Base-by-base conservation (phyloP, 352 stramenopile genomes). In the Globisporangium yorkense region DNA sequence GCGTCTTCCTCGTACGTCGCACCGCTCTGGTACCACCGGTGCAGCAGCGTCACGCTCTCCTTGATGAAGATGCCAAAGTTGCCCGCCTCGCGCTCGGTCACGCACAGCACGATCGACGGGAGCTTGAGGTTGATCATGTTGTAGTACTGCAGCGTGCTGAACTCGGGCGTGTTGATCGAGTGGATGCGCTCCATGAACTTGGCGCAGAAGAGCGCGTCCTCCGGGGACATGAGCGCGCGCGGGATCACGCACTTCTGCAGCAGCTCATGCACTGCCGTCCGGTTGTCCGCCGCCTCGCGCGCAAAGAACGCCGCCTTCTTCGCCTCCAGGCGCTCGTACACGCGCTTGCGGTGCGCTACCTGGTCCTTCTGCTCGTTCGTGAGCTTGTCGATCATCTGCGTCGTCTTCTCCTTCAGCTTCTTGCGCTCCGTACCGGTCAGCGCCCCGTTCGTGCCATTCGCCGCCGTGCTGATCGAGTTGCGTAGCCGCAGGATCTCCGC, bases 1-100 rank as follows among this genome's bases (percentile, higher is more conserved):
- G 80, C 83, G 62, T 93, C 77, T 52, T 88, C 80, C 43, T 92
- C 81, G 65, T 90, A 96, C n/a, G 74, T 80, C 3, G 71, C 76
- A 2, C 71, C 75, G 52, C 80, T 91, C 51, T 91, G 77, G 61
- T 89, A 91, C 87, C 87, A 96, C 4, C 79, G 80, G 31, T 81
- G 66, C 39, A 92, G 59, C 27, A 94, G 61, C 1, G 46, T 66
- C 52, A 93, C 66, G 1, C 84, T 93, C 56, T 94, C 87, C 46
- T 88, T 88, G 41, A 96, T 63, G 45, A 92, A 96, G 35, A 96
- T 87, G 1, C 87, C 87, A 59, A 94, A 92, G 63, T 92, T 93
- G 29, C 75, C 80, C 0, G 87, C 87, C 62, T 96, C 87, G 2
- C 82, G 80, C 60, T 96, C 87, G 0, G 87, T 96, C 21, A 87